A percentile compares a stretch with the other conserved stretches of the same genome.
Evolutionary conservation across 257 asterid species (phyloP).

Genomic region (Plantago elongata): DNA sequence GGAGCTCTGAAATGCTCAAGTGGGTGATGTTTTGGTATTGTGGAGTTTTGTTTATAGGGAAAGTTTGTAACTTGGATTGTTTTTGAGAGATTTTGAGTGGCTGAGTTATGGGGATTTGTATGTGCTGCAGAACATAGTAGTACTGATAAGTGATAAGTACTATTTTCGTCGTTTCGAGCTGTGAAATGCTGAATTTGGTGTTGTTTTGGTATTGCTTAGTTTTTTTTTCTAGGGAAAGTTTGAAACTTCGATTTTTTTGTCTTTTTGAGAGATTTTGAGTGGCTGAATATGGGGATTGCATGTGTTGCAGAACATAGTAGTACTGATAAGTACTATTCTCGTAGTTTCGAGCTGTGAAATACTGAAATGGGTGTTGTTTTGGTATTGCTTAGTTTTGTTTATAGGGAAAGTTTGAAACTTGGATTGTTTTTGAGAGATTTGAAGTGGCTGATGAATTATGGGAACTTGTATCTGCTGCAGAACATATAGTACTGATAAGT

Average conservation of each 20-base stretch:
- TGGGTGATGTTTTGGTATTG: neutral
- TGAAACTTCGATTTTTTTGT: too few species aligned
- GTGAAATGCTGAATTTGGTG: neutral
- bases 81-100: too few species aligned
- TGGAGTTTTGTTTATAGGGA: neutral
- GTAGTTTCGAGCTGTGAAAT: neutral
- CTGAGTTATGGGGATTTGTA: too few species aligned
- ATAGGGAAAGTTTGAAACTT: too few species aligned
- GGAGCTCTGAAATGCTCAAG: neutral
- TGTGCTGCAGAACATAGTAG: constrained; percentile 1
- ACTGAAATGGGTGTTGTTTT: neutral
- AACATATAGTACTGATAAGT: constrained; percentile 69
- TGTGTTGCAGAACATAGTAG: constrained; percentile 58
- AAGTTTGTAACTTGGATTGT: too few species aligned
- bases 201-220: neutral
- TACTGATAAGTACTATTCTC: constrained; percentile 46
- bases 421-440: too few species aligned
- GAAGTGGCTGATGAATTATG: too few species aligned
- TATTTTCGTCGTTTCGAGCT: neutral
- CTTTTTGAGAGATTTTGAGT: too few species aligned
- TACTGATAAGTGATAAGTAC: too few species aligned
- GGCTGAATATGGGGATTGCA: neutral
- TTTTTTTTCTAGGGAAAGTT: too few species aligned
- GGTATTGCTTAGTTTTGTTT: neutral
- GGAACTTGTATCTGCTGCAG: constrained; percentile 30